Evolutionary conservation across 257 asterid species (phyloP).

Genomic region (Solanum virginianum): DNA sequence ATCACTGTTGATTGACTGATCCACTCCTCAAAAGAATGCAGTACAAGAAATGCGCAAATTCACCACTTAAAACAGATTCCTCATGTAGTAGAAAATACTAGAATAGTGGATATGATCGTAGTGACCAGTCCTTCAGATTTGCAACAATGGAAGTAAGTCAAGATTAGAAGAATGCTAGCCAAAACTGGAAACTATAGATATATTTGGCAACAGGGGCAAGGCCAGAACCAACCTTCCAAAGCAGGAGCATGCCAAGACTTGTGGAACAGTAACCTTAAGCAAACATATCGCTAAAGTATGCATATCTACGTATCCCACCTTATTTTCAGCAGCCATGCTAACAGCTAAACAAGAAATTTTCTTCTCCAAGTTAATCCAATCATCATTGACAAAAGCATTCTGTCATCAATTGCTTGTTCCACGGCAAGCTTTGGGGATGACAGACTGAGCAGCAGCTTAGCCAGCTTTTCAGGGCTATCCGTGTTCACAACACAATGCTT

Average conservation of each 20-base stretch:
- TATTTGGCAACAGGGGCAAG: not conserved
- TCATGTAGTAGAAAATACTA: too few relatives aligned
- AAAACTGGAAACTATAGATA: not conserved
- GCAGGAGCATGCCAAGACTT: not conserved
- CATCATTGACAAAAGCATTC: too few relatives aligned
- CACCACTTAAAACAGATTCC: too few relatives aligned
- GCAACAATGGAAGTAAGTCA: not conserved
- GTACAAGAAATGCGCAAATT: too few relatives aligned
- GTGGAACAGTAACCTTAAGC: not conserved
- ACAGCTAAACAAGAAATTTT: not conserved
- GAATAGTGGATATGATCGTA: not conserved
- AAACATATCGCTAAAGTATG: not conserved
- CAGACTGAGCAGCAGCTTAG: not conserved
- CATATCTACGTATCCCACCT: not conserved
- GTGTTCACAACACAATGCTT: not conserved
- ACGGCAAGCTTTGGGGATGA: too few relatives aligned
- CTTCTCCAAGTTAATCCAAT: not conserved
- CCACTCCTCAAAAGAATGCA: not conserved
- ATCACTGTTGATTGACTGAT: not conserved
- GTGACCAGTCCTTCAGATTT: not conserved
- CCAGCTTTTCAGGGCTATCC: not conserved
- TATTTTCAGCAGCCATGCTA: not conserved
- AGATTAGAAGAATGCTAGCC: not conserved
- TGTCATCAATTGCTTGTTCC: too few relatives aligned
- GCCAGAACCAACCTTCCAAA: not conserved